phyloP scores from a whole-genome alignment of 108 stramenopile species.

The Pseudonitzschia multistriata region DNA sequence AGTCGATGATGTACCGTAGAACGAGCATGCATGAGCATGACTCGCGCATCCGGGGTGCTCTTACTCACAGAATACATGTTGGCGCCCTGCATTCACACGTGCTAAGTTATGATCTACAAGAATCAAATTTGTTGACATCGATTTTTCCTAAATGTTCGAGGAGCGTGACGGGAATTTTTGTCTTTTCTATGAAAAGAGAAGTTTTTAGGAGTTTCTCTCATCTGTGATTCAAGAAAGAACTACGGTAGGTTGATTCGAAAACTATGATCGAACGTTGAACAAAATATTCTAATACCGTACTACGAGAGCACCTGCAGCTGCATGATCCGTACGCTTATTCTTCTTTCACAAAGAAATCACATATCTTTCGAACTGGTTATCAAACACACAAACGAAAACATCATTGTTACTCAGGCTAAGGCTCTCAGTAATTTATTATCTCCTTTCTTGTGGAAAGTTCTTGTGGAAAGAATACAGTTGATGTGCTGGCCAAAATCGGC shows the following conservation, averaged over 20 bases:
- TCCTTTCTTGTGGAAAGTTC: too few relatives aligned
- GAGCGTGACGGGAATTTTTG: neutral
- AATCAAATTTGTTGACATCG: neutral
- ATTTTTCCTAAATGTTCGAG: neutral
- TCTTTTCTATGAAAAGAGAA: neutral
- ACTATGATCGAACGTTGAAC: neutral
- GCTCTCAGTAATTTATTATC: too few relatives aligned
- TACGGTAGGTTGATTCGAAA: neutral
- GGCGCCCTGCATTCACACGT: neutral
- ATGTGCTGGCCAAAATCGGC: too few relatives aligned
- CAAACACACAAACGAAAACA: too few relatives aligned
- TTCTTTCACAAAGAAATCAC: too few relatives aligned
- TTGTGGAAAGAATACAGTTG: too few relatives aligned
- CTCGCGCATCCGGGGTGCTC: too few relatives aligned
- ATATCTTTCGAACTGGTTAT: too few relatives aligned
- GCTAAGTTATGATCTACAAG: neutral
- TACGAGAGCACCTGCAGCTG: neutral
- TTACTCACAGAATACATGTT: neutral
- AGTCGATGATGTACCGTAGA: too few relatives aligned
- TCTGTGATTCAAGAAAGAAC: neutral
- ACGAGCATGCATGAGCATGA: too few relatives aligned
- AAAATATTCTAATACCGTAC: neutral
- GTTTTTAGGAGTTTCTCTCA: neutral
- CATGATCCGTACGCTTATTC: too few relatives aligned
- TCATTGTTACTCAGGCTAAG: too few relatives aligned